phyloP scores from a whole-genome alignment of 163 green algal species.

The Chlorella variabilis region DNA sequence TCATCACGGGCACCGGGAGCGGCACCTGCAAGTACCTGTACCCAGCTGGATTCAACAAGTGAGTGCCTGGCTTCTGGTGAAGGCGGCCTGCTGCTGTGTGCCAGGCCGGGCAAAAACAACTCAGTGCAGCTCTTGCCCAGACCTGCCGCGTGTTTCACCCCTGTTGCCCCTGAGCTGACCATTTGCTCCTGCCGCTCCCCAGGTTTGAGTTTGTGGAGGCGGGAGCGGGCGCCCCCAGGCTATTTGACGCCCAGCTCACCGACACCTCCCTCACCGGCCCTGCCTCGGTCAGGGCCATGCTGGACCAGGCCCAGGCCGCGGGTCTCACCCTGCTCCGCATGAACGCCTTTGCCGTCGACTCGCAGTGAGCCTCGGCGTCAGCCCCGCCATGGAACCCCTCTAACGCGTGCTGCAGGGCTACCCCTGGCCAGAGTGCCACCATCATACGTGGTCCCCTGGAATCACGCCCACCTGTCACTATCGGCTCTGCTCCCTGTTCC shows the following conservation, averaged over 20 bases:
- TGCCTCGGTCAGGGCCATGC: slow-evolving; percentile 14
- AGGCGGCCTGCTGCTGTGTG: background rate
- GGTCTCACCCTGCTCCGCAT: slow-evolving; percentile 55
- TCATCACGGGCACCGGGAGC: background rate
- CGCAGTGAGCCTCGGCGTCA: background rate
- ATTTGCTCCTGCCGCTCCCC: no score
- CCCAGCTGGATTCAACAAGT: slow-evolving; percentile 41
- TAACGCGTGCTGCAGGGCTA: no score
- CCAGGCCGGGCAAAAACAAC: no score
- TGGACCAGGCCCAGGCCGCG: slow-evolving; percentile 47
- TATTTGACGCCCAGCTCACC: slow-evolving; percentile 28
- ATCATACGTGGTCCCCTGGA: no score
- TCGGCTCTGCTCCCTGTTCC: no score
- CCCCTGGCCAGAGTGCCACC: no score
- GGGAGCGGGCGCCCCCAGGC: slow-evolving; percentile 14
- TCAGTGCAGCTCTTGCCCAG: no score
- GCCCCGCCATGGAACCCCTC: no score
- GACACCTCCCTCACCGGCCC: slow-evolving; percentile 18
- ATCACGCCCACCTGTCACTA: no score
- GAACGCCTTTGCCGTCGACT: slow-evolving; percentile 36
- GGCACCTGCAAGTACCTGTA: slow-evolving; percentile 5
- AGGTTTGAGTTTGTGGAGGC: slow-evolving; percentile 45
- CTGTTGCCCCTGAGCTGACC: no score
- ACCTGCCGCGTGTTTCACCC: no score
- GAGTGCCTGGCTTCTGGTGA: background rate